Evolutionary conservation across 495 filamentous ascomycete genomes (phyloP), one percentile per base, ranked within the genome.

Genomic region (Barbatosphaeria neglecta): DNA sequence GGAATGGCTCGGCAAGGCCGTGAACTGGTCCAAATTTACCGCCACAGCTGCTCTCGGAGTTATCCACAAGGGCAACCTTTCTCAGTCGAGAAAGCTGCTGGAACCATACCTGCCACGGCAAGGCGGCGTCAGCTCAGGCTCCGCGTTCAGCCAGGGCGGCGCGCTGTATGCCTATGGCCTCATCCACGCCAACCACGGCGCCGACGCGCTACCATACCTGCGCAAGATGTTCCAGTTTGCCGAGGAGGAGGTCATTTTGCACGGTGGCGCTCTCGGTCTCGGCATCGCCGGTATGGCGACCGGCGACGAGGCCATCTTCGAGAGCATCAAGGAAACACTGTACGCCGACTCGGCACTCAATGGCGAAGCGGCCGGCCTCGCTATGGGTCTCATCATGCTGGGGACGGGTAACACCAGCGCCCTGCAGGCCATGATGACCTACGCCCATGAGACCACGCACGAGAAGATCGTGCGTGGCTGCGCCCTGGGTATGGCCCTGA

Each of bases 1-100:
- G 22, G 93, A 99, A 43, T 99, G 93, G 93, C 75, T 99, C 8
- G 87, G 90, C 25, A 99, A 97, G 69, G 93, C 93, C 38, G 87
- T 97, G 15, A 99, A 99, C 68, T 99, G 93, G 93, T 96, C 92
- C 47, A 99, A 99, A 59, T 99, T 99, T 61, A 95, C 93, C 1
- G 93, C 93, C 6, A 99, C 93, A 10, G 93, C 93, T 41, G 90
- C 93, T 6, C 70, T 99, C 22, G 93, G 93, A 60, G 92, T 96
- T 24, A 96, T 99, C 46, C 93, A 99, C 65, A 80, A 85, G 17
- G 93, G 93, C 39, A 97, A 99, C 58, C 66, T 97, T 37, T 84
- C 81, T 19, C 90, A 97, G 60, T 90, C 90, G 3, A 83, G 86
- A 57, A 95, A 94, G 67, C 77, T 99, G 13, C 68, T 99, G 22